Conservation (phyloP, 1,284 basidiomycete species). For the Microbotryum lychnidis-dioicae region DNA sequence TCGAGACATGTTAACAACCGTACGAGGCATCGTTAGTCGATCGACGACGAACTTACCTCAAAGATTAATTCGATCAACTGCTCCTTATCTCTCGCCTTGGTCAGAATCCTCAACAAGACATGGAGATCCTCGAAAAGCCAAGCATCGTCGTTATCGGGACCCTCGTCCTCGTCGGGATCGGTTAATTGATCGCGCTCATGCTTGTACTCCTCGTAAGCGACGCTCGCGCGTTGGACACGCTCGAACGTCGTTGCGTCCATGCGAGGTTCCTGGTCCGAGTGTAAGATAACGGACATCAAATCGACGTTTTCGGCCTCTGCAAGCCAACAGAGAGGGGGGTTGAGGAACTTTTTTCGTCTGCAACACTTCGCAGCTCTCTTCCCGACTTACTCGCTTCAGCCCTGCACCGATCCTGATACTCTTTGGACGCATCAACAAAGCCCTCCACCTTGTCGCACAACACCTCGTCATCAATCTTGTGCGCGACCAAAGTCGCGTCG, state of each 20-base stretch:
- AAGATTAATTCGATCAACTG: conserved; percentile 89
- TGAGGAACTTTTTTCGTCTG: not conserved
- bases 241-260: conserved; percentile 63
- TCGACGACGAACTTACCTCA: conserved; percentile 54
- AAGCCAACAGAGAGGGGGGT: not conserved
- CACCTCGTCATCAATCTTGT: conserved; percentile 78
- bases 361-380: not conserved
- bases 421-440: conserved; percentile 77
- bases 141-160: conserved; percentile 81
- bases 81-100: conserved; percentile 77
- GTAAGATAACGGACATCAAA: conserved; percentile 71
- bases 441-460: conserved; percentile 80
- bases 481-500: conserved; percentile 74
- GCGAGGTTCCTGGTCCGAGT: conserved; percentile 65
- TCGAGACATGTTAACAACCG: not conserved
- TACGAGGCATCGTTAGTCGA: not conserved
- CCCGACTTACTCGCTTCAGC: conserved; percentile 58
- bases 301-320: conserved; percentile 64
- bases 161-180: conserved; percentile 80
- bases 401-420: conserved; percentile 75
- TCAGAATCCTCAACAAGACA: conserved; percentile 67
- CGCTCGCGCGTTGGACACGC: conserved; percentile 63
- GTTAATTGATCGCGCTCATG: conserved; percentile 53
- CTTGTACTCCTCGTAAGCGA: conserved; percentile 67
- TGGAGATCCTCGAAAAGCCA: conserved; percentile 89